Evolutionary conservation across 331 rosid species (phyloP), one percentile per base, ranked within the genome.

Genomic region (Malus hybrid): DNA sequence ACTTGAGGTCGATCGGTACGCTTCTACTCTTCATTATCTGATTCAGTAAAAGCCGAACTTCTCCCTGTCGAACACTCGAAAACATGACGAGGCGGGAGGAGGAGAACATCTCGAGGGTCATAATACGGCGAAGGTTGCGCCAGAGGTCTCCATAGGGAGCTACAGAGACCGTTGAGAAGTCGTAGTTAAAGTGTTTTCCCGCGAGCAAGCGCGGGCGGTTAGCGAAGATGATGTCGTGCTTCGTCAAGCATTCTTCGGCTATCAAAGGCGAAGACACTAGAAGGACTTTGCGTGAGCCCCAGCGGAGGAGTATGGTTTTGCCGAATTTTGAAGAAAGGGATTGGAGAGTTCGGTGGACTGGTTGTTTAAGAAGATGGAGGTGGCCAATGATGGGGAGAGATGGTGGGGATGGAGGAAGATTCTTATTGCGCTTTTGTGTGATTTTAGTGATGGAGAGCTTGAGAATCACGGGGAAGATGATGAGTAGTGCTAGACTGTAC

Each of bases 311-410:
- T 7, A 70, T 5, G 13, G 71, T 19, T 6, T 52, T 68, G 53
- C 84, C 81, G 60, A 33, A 33, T 24, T 64, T 71, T 36, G 13
- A 6, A 8, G 80, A 78, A 28, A 82, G 80, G 0, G 66, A 29
- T 8, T 79, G 72, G 33, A 78, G 66, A 19, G 69, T 48, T 4
- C 74, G 78, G 68, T 75, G 80, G 62, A 78, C 30, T 3, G 81
- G 86, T 29, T 70, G 67, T 66, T 62, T 70, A 1, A 82, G 75
- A 10, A 78, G 86, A 67, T 78, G 86, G 20, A 30, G 80, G 63
- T 80, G 80, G 12, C 83, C 79, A 16, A 80, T 75, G 6, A 80
- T 32, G 2, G 83, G 83, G 20, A 80, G 34, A 32, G 68, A 26
- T 11, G 68, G 68, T 34, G 83, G 79, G 55, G 68, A 63, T 33